A percentile compares a stretch with the other conserved stretches of the same genome.
These are phyloP conservation scores for Solanum habrochaites DNA, from an alignment of 257 asterid genomes.

Conservation along the genomic window DNA sequence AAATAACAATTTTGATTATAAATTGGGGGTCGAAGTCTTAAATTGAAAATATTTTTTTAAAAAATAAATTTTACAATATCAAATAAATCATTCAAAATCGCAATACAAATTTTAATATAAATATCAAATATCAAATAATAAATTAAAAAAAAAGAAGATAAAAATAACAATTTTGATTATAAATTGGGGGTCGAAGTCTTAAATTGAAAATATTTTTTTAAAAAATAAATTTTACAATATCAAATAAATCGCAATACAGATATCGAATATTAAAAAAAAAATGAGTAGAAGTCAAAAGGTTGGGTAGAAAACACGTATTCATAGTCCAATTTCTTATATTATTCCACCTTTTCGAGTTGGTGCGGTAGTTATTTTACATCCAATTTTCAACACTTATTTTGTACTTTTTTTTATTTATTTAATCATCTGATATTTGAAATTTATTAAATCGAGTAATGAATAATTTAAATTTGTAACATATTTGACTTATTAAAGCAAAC, in stretches of 20 bases:
- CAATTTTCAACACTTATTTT: not conserved
- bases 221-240: no score
- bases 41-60: not conserved
- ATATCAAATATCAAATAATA: no score
- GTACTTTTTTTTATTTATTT: not conserved
- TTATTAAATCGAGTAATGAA: not conserved
- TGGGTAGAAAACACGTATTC: not conserved
- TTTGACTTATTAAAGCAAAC: not conserved
- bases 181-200: not conserved
- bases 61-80: no score
- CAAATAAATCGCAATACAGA: rapidly evolving
- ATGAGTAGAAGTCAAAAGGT: not conserved
- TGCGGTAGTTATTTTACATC: not conserved
- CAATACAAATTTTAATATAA: no score
- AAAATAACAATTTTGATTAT: no score
- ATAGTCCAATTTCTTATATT: not conserved
- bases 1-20: not conserved
- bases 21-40: not conserved
- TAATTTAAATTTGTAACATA: not conserved
- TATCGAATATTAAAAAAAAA: no score
- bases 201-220: not conserved
- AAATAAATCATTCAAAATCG: no score
- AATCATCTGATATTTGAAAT: not conserved
- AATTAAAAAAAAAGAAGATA: no score
- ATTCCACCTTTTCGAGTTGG: not conserved